Evolutionary conservation across 371 early-diverging fungal species (phyloP), one percentile per base, ranked within the genome.

Genomic region (Mucor ambiguus): DNA sequence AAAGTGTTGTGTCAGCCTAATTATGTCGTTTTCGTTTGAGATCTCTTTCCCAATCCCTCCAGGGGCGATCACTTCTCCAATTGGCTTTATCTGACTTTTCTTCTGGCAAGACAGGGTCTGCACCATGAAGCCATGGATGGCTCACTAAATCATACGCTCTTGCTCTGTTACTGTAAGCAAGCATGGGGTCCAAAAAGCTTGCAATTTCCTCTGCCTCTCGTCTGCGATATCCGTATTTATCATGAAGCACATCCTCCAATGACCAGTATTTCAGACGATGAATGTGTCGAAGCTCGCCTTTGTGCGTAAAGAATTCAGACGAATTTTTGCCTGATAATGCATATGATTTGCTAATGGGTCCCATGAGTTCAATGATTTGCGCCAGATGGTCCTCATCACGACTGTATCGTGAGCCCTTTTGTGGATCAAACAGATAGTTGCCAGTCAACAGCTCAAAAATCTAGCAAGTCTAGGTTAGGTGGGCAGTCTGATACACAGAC

Each of bases 311-410:
- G 61, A 91, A 85, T 61, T 94, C 94, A 28, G 72, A 67, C 16
- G 90, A 89, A 70, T 89, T 90, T 69, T 87, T 89, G 8, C 96
- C 97, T 2, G 84, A 81, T 28, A 91, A 77, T 2, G 92, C 89
- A 63, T 95, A 77, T 11, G 79, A 75, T 67, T 85, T 89, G 1
- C 93, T 92, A 73, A 96, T 89, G 9, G 82, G 83, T 10, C 96
- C 98, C 54, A 98, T 76, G 10, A 96, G 84, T 77, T 98, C 98
- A 24, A 94, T 89, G 37, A 98, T 97, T 76, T 96, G 98, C 0
- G 98, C 98, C 55, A 98, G 75, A 72, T 98, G 98, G 78, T 98
- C 98, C 92, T 97, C 98, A 77, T 98, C 94, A 72, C 97, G 94
- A 48, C 80, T 90, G 73, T 91, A 97, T 37, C 90, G 69, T 3